Percentiles rank a stretch among this genome's conserved stretches.
Evolutionary conservation across 768 basidiomycete genomes (phyloP).

Genomic region (Psilocybe sp.): DNA sequence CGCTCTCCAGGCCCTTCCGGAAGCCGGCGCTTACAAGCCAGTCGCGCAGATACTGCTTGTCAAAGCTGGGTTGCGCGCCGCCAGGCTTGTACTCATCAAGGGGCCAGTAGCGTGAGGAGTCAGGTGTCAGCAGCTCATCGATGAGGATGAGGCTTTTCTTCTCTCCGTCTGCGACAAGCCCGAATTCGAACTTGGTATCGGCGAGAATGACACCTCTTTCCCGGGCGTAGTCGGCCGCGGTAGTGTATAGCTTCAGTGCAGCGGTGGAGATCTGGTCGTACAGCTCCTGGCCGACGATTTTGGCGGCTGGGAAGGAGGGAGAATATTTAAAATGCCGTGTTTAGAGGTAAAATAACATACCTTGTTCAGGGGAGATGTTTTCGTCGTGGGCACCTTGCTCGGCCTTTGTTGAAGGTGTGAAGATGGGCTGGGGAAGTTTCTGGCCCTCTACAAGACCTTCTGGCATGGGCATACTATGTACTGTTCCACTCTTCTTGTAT

Average conservation of each 20-base stretch:
- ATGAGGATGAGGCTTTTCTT: constrained; percentile 72
- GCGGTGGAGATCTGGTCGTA: constrained; percentile 57
- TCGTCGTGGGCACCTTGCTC: constrained; percentile 94
- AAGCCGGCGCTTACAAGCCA: constrained; percentile 79
- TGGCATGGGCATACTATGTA: constrained; percentile 81
- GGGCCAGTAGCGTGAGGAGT: constrained; percentile 98
- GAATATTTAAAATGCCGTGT: constrained; percentile 2
- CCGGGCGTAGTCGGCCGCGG: constrained; percentile 72
- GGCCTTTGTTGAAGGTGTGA: constrained; percentile 97
- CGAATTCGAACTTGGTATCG: constrained; percentile 99
- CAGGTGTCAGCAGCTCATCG: constrained; percentile 96
- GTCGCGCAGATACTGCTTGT: constrained; percentile 95
- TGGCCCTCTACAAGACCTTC: constrained; percentile 81
- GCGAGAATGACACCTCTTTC: constrained; percentile 87
- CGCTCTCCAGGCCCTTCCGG: constrained; percentile 74
- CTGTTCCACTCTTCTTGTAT: constrained; percentile 83
- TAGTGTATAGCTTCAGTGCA: constrained; percentile 65
- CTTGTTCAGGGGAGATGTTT: constrained; percentile 85
- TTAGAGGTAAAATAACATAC: constrained; percentile 30
- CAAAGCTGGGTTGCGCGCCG: constrained; percentile 82
- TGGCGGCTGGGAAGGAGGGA: constrained; percentile 43
- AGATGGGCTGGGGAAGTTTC: constrained; percentile 77
- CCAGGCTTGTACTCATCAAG: constrained; percentile 70
- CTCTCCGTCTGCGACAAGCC: constrained; percentile 52
- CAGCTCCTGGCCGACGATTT: constrained; percentile 64